Percentiles rank a stretch among this genome's conserved stretches.
Conservation (phyloP, 768 basidiomycete genomes). For the Lactarius indigo region DNA sequence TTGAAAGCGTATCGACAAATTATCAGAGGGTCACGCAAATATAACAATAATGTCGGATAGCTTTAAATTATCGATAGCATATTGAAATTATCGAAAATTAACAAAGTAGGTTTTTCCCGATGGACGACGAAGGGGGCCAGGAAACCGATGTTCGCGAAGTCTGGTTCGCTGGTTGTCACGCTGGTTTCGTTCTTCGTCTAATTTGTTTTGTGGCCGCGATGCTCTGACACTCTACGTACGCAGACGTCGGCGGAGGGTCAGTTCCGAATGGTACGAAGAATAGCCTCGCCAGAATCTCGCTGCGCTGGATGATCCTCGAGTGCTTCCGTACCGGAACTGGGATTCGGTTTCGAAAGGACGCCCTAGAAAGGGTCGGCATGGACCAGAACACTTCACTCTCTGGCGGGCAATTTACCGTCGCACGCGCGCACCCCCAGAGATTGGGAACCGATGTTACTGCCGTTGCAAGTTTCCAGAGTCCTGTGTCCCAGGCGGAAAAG, state of each 20-base stretch:
- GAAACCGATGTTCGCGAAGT: constrained; percentile 68
- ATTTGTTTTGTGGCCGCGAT: not conserved
- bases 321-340: constrained; percentile 45
- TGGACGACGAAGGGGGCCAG: constrained; percentile 34
- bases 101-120: not conserved
- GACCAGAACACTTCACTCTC: not conserved
- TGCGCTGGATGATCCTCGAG: constrained; percentile 58
- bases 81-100: too few species aligned
- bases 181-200: constrained; percentile 42
- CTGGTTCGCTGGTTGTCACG: constrained; percentile 77
- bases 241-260: constrained; percentile 78
- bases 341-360: constrained; percentile 34
- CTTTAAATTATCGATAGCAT: too few species aligned
- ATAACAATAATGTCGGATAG: too few species aligned
- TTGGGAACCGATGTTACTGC: not conserved
- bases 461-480: not conserved
- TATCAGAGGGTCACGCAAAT: too few species aligned
- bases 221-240: not conserved
- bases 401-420: not conserved
- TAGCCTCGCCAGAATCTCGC: constrained; percentile 63
- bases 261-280: constrained; percentile 53
- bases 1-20: too few species aligned
- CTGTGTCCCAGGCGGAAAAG: not conserved
- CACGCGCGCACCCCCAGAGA: not conserved
- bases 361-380: not conserved